Evolutionary conservation across 495 filamentous ascomycete genomes (phyloP).

Genomic region (Elasticomyces elasticus): DNA sequence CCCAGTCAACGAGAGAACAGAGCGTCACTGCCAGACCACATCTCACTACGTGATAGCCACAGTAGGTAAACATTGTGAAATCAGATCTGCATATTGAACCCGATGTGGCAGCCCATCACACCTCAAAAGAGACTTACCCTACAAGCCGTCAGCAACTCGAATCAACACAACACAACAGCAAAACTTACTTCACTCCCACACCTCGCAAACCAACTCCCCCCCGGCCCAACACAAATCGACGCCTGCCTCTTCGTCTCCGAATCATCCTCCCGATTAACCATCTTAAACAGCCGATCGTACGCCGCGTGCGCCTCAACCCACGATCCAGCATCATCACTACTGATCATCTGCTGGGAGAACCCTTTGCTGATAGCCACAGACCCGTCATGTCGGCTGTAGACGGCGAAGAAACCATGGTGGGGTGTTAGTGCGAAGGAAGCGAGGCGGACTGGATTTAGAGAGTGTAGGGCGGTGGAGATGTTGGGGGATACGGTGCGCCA

Average conservation of each 20-base stretch:
- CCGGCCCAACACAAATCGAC: neutral
- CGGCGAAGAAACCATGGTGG: neutral
- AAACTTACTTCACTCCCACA: neutral
- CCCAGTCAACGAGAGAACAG: too few relatives aligned
- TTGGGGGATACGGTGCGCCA: neutral
- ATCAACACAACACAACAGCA: too few relatives aligned
- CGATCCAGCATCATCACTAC: neutral
- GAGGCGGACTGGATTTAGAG: neutral
- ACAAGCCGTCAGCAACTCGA: neutral
- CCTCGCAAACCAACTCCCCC: slow-evolving; percentile 3
- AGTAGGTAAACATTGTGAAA: too few relatives aligned
- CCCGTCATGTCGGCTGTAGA: neutral
- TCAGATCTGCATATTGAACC: too few relatives aligned
- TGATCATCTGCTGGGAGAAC: neutral
- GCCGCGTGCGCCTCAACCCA: neutral
- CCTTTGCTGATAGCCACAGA: neutral
- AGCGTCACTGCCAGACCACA: too few relatives aligned
- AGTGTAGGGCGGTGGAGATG: neutral
- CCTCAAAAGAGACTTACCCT: neutral
- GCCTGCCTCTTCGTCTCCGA: neutral
- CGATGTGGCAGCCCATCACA: too few relatives aligned
- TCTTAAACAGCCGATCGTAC: neutral
- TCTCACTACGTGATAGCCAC: too few relatives aligned
- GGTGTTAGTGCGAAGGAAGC: neutral
- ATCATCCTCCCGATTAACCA: neutral